phyloP scores from a whole-genome alignment of 768 basidiomycete genomes.

The Amanita pallidorosea region DNA sequence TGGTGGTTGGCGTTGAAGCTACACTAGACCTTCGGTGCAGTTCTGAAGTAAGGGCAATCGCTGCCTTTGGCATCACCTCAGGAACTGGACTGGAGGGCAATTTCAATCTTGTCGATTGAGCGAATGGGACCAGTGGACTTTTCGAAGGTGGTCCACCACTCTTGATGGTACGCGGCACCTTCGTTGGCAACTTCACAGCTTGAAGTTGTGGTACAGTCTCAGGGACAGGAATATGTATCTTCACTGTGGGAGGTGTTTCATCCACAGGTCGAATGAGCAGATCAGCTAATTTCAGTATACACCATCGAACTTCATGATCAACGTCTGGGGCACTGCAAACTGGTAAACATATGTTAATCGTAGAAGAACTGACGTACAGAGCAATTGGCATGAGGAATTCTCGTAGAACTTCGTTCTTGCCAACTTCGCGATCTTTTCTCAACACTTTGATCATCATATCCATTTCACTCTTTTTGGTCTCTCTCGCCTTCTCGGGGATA shows the following conservation, averaged over 20 bases:
- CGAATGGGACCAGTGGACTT: constrained; percentile 27
- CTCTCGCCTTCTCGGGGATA: constrained; percentile 56
- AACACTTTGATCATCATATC: constrained; percentile 81
- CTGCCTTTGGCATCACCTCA: constrained; percentile 14
- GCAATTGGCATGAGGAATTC: constrained; percentile 76
- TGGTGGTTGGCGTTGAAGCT: constrained; percentile 17
- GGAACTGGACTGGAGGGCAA: constrained; percentile 28
- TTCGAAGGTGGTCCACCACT: constrained; percentile 25
- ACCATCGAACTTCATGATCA: constrained; percentile 88
- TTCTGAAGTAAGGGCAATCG: constrained; percentile 21
- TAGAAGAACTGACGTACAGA: constrained; percentile 38
- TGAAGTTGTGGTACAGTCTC: constrained; percentile 51
- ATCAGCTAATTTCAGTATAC: constrained; percentile 85
- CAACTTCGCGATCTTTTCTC: constrained; percentile 78
- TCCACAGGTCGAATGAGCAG: constrained; percentile 74
- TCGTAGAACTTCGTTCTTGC: constrained; percentile 68
- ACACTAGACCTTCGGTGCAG: constrained; percentile 26
- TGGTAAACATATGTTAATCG: constrained; percentile 15
- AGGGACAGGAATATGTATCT: constrained; percentile 67
- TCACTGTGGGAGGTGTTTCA: constrained; percentile 80
- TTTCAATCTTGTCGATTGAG: constrained; percentile 48
- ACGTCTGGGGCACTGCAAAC: constrained; percentile 51
- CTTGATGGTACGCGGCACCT: constrained; percentile 28
- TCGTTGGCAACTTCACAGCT: constrained; percentile 39
- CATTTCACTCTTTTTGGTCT: constrained; percentile 72